Conservation (phyloP, 1,284 basidiomycete species). For the Papiliotrema terrestris region DNA sequence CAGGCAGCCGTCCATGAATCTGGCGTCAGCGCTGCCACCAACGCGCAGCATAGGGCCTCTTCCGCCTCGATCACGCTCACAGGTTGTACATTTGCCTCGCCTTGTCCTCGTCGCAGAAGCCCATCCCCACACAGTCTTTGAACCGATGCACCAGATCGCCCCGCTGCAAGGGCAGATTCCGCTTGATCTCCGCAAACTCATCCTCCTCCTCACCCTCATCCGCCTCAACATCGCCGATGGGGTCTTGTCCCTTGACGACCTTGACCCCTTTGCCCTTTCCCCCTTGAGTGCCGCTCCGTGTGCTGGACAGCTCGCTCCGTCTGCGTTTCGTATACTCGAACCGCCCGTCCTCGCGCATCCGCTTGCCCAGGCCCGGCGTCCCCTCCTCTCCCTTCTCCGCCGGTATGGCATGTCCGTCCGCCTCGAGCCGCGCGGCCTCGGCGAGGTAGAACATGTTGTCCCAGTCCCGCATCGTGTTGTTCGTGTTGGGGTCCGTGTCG, state of each 20-base stretch:
- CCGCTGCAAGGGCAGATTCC: constrained; percentile 23
- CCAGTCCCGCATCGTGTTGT: constrained; percentile 29
- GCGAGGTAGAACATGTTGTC: constrained; percentile 46
- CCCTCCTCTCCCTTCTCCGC: constrained; percentile 2
- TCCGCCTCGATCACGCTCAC: constrained; percentile 46
- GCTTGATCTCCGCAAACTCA: constrained; percentile 10
- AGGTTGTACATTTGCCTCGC: constrained; percentile 69
- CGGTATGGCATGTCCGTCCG: constrained; percentile 15
- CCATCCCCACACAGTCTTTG: constrained; percentile 45
- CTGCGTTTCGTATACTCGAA: constrained; percentile 5
- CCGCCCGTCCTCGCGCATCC: neutral
- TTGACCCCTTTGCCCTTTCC: neutral
- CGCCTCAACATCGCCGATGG: no score
- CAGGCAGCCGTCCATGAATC: constrained; percentile 67
- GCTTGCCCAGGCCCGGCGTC: neutral
- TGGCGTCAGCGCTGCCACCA: neutral
- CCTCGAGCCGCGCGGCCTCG: constrained; percentile 43
- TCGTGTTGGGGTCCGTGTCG: constrained; percentile 28
- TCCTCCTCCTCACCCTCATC: neutral
- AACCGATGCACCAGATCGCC: constrained; percentile 30
- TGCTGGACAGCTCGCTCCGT: constrained; percentile 8
- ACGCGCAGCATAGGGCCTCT: neutral
- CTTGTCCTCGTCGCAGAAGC: constrained; percentile 67
- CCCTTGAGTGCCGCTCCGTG: no score
- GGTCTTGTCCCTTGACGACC: neutral